phyloP scores from a whole-genome alignment of 768 basidiomycete species.

The Botryobasidium botryosum region DNA sequence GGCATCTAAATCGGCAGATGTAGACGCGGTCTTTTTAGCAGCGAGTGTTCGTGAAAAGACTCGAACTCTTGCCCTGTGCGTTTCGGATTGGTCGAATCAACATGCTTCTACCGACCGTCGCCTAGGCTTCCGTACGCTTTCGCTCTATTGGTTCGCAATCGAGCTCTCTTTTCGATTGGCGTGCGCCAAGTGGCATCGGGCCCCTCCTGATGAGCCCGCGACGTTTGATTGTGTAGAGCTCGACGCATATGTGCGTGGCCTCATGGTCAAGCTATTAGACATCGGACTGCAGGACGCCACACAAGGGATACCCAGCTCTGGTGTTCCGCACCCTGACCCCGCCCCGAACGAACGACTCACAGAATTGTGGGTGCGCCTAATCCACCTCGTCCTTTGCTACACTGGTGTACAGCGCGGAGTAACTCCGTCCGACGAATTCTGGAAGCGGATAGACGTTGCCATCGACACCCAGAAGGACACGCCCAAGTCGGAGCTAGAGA shows the following conservation, averaged over 20 bases:
- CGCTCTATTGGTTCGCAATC: constrained; percentile 45
- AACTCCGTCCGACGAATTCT: no score
- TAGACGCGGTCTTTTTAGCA: no score
- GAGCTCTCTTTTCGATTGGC: constrained; percentile 34
- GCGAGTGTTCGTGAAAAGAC: no score
- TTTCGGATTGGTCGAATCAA: constrained; percentile 22
- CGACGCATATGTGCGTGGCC: constrained; percentile 3
- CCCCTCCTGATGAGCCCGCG: not conserved
- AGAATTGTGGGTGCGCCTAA: constrained; percentile 63
- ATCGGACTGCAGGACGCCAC: constrained; percentile 19
- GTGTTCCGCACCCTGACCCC: not conserved
- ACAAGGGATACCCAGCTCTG: not conserved
- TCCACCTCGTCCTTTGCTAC: no score
- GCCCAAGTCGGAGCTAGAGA: not conserved
- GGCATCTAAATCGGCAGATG: constrained; percentile 21
- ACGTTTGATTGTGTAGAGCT: not conserved
- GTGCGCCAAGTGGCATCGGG: constrained; percentile 12
- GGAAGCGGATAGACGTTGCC: constrained; percentile 16
- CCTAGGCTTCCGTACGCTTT: constrained; percentile 26
- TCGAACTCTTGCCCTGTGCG: no score
- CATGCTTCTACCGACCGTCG: constrained; percentile 24
- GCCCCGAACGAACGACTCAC: constrained; percentile 4
- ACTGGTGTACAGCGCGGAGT: no score
- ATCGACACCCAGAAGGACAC: not conserved
- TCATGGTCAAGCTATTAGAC: constrained; percentile 19